Conservation (phyloP, 2,329 filamentous ascomycete genomes). For the Pseudocercospora cruenta region DNA sequence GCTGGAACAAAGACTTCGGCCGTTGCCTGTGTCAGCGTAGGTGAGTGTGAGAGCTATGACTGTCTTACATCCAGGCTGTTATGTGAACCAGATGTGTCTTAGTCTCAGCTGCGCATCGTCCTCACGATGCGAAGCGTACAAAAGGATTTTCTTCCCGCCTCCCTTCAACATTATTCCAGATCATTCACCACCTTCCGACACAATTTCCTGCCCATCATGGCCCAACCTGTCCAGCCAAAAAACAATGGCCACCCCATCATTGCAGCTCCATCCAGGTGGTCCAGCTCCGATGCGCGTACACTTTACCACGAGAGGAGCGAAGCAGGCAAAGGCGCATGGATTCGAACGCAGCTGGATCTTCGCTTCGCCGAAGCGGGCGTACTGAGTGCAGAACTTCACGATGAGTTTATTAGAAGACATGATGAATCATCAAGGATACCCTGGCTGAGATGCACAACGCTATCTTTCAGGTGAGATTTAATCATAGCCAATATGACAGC, state of each 20-base stretch:
- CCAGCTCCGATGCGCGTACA: not conserved
- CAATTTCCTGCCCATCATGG: not conserved
- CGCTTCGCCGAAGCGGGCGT: not conserved
- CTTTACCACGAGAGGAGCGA: not conserved
- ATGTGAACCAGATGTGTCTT: not conserved
- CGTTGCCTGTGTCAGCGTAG: not conserved
- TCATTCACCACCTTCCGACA: not conserved
- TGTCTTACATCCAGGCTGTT: not conserved
- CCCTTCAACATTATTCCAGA: not conserved
- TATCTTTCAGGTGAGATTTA: not conserved
- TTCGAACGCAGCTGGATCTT: not conserved
- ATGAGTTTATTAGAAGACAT: not conserved
- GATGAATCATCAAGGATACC: not conserved
- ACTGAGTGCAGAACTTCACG: not conserved
- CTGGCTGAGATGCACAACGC: not conserved
- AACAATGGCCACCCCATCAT: not conserved
- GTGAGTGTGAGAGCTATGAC: not conserved
- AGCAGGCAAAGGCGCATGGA: not conserved
- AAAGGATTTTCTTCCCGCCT: not conserved
- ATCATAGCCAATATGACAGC: not conserved
- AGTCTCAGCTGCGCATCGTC: not conserved
- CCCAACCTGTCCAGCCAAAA: not conserved
- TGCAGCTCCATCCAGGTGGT: not conserved
- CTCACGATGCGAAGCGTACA: not conserved
- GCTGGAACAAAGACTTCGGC: not conserved